Percentiles rank a stretch among this genome's conserved stretches.
phyloP scores from a whole-genome alignment of 352 stramenopile genomes.

The Pythium plurisporium region DNA sequence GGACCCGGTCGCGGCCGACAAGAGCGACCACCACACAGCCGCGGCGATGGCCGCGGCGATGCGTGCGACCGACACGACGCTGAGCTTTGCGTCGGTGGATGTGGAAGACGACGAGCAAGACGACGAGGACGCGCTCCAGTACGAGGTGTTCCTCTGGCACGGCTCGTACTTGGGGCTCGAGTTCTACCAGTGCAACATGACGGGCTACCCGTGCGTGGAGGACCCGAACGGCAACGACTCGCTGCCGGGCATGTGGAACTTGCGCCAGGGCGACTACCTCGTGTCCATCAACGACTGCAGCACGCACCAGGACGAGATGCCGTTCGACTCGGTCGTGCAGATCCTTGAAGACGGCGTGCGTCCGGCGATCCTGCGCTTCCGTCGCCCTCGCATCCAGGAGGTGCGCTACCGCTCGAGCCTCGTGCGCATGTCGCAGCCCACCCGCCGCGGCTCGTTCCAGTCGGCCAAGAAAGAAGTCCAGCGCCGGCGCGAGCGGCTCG shows the following conservation, averaged over 20 bases:
- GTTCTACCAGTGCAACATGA: conserved; percentile 34
- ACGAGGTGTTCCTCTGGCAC: conserved; percentile 64
- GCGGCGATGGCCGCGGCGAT: conserved; percentile 3
- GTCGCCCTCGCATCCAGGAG: conserved; percentile 21
- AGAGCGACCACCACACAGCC: not conserved
- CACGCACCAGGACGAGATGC: conserved; percentile 27
- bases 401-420: not conserved
- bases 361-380: conserved; percentile 56
- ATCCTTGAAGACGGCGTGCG: conserved; percentile 58
- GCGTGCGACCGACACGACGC: conserved; percentile 21
- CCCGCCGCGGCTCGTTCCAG: not conserved
- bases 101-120: conserved; percentile 36
- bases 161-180: conserved; percentile 37
- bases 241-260: conserved; percentile 63
- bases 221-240: conserved; percentile 43
- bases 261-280: conserved; percentile 53
- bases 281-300: conserved; percentile 55
- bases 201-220: conserved; percentile 42
- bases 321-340: conserved; percentile 40
- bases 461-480: conserved; percentile 1
- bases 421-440: not conserved
- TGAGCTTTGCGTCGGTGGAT: conserved; percentile 15
- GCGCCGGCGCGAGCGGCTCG: conserved; percentile 11
- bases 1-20: not conserved
- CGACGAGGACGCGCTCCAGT: conserved; percentile 23